Evolutionary conservation across 2,329 filamentous ascomycete species (phyloP).

Genomic region (Aspergillus caelatus): DNA sequence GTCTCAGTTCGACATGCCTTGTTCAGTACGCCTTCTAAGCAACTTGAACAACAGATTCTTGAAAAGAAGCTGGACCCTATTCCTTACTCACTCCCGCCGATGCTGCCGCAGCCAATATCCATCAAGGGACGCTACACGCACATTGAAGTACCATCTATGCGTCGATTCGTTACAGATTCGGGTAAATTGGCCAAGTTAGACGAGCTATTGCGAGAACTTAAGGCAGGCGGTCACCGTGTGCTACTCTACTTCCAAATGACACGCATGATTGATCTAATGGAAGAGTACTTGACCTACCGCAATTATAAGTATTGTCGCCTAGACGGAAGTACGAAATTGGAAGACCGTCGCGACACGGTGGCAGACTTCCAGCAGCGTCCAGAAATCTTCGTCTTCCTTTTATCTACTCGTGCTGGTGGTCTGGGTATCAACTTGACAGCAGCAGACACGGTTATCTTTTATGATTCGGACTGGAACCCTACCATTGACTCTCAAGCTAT

Average conservation of each 20-base stretch:
- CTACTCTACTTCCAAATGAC: conserved; percentile 99
- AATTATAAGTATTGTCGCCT: conserved; percentile 99
- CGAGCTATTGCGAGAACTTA: conserved; percentile 81
- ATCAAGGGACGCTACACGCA: conserved; percentile 84
- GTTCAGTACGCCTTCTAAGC: conserved; percentile 63
- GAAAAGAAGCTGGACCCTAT: conserved; percentile 67
- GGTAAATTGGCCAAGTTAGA: conserved; percentile 94
- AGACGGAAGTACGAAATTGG: conserved; percentile 94
- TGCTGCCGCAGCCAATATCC: conserved; percentile 78
- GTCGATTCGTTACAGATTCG: conserved; percentile 94
- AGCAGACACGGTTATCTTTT: conserved; percentile 98
- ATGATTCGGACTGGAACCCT: conserved; percentile 99
- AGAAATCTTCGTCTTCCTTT: conserved; percentile 94
- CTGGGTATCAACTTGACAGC: conserved; percentile 96
- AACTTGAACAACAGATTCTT: conserved; percentile 74
- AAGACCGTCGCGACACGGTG: conserved; percentile 94
- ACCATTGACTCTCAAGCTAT: conserved; percentile 98
- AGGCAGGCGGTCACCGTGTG: conserved; percentile 89
- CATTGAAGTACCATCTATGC: conserved; percentile 94
- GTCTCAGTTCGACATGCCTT: conserved; percentile 71
- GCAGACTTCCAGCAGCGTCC: conserved; percentile 93
- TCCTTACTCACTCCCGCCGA: conserved; percentile 61
- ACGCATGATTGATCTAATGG: conserved; percentile 98
- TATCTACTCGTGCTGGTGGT: conserved; percentile 95
- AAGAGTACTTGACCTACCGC: conserved; percentile 96